Conservation (phyloP, 2,329 filamentous ascomycete species). For the Arthrobotrys conoides region DNA sequence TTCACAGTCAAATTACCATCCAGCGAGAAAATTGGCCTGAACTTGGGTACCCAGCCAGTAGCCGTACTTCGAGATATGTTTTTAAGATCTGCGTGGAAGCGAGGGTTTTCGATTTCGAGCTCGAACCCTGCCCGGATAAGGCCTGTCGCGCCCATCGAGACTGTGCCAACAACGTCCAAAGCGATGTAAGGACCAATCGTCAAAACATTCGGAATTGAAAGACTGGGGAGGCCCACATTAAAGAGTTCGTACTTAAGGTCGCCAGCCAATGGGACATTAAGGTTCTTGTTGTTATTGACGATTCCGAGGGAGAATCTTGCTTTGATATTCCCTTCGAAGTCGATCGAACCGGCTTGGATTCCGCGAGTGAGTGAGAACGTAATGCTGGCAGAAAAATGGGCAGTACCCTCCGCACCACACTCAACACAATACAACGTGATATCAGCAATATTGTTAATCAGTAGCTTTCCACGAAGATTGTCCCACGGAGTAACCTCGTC, state of each 20-base stretch:
- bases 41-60: constrained; percentile 50
- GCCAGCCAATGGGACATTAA: constrained; percentile 28
- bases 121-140: constrained; percentile 53
- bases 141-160: constrained; percentile 42
- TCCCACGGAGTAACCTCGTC: constrained; percentile 40
- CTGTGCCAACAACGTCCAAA: constrained; percentile 41
- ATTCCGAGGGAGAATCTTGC: constrained; percentile 44
- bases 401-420: constrained; percentile 42
- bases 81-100: constrained; percentile 44
- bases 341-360: constrained; percentile 53
- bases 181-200: constrained; percentile 54
- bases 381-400: constrained; percentile 44
- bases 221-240: constrained; percentile 44
- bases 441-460: constrained; percentile 30
- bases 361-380: constrained; percentile 49
- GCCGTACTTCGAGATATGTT: constrained; percentile 38
- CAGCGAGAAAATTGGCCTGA: constrained; percentile 48
- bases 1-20: constrained; percentile 54
- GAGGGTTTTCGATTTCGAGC: constrained; percentile 43
- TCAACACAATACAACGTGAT: constrained; percentile 55
- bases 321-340: constrained; percentile 57
- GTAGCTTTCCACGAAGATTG: constrained; percentile 26
- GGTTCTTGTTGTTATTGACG: constrained; percentile 39
- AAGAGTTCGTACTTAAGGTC: constrained; percentile 43
- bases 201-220: constrained; percentile 49